Base-by-base conservation (phyloP, 805 yeast genomes). In the Jamesozyma piceae region DNA sequence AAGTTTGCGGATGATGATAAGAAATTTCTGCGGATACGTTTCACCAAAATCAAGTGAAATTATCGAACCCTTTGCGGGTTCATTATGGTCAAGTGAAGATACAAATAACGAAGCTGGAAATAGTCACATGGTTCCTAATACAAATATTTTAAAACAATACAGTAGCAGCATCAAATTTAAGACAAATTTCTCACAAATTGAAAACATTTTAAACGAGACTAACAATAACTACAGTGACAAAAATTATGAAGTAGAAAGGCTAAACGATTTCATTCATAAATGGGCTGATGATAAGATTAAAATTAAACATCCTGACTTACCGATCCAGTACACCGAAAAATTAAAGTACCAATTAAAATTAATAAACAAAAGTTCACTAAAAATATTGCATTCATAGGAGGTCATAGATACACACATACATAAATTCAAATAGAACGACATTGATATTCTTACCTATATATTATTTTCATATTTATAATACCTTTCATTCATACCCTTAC, bases 221-320 rank as follows among this genome's bases (percentile, higher is more conserved):
- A 24, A 24, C 28, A 35, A 35, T 15, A 28, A 35, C 8, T 13
- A 28, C 18, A 33, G 6, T 19, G 31, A 35, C 31, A 35, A n/a
- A 28, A 35, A 11, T 17, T 48, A 51, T 32, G 54, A 54, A 38
- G 29, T 50, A 3, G 54, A 56, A 26, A 48, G 47, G 5, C 22
- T 59, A 26, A 28, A 41, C 8, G 48, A 49, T 5, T 59, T 59
- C 39, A 48, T 57, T 19, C 48, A 48, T 27, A 48, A 51, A 18
- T 59, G 62, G 62, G 40, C 45, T 2, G 59, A 56, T 35, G 32
- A 33, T n/a, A 32, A 38, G 19, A 11, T 41, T 6, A 33, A 28
- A 15, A 15, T 19, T 17, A 18, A n/a, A 30, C 28, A 24, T 11
- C 20, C 22, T 11, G 28, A 31, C 21, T 10, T 38, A n/a, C 38